Conservation (phyloP, 768 basidiomycete genomes). For the Tricholoma flavovirens region DNA sequence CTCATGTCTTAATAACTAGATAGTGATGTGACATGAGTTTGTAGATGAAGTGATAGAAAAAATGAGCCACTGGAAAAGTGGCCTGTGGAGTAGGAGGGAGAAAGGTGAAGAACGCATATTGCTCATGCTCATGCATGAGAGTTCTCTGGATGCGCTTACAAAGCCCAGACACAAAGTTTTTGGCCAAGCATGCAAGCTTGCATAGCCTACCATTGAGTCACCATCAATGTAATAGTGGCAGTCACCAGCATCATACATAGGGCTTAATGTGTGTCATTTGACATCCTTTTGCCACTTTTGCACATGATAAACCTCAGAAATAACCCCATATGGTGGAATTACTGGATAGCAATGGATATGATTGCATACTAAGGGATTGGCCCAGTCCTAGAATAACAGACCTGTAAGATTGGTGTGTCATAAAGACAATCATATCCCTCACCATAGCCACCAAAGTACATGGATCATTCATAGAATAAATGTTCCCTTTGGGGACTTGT, state of each 20-base stretch:
- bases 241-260: slow-evolving; percentile 21
- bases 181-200: too few species aligned
- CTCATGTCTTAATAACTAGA: not conserved
- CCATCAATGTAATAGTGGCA: slow-evolving; percentile 8
- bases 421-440: too few species aligned
- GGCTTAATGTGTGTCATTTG: slow-evolving; percentile 19
- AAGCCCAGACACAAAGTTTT: too few species aligned
- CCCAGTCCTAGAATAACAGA: slow-evolving; percentile 22
- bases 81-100: not conserved
- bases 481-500: too few species aligned
- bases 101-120: too few species aligned
- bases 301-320: slow-evolving; percentile 29
- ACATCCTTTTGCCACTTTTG: slow-evolving; percentile 20
- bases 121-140: too few species aligned
- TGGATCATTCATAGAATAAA: not conserved
- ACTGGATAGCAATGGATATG: slow-evolving; percentile 26
- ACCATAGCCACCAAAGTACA: not conserved
- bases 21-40: not conserved
- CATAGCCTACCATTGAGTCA: too few species aligned
- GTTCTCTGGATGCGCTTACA: too few species aligned
- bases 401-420: not conserved
- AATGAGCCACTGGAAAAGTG: slow-evolving; percentile 6
- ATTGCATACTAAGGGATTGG: slow-evolving; percentile 20
- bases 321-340: slow-evolving; percentile 16
- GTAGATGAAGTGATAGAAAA: slow-evolving; percentile 1